Base-by-base conservation (phyloP, 192 early-diverging fungal genomes). In the Paraglomus brasilianum region DNA sequence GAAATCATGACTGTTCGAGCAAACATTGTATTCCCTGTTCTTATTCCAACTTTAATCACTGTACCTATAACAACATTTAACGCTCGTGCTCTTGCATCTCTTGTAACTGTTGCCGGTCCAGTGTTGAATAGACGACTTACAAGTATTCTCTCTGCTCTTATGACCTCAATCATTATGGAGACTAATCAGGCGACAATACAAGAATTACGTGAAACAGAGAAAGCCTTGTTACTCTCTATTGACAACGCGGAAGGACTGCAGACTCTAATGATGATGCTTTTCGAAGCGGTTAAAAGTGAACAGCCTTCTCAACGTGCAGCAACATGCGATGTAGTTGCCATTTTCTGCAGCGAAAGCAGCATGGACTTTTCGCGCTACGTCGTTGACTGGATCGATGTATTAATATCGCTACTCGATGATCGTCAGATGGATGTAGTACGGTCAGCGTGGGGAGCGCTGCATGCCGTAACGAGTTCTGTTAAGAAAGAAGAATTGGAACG, bases 1-100 rank as follows among this genome's bases (percentile, higher is more conserved):
- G 93, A 97, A 75, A 91, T 99, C 57, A 98, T 97, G 95, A 86
- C 93, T 13, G 93, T 98, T 47, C 91, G 94, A n/a, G 91, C 92
- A 63, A 91, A 92, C 69, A 93, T 95, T 4, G 97, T 99, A 8
- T 97, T 99, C 92, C 97, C 97, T 8, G 95, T 96, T 39, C 82
- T 99, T 56, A 95, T 99, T 62, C 97, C 97, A 4, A 97, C 93
- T 6, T 84, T 99, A 57, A 89, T 94, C n/a, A 70, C 87, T 15
- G 82, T 82, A 30, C 96, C 96, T 15, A 93, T 99, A 47, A 88
- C 87, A 43, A 81, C 84, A n/a, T 95, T 96, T 78, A 94, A 97
- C 71, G 96, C 95, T 17, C 90, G 89, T 17, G 94, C 95, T 7
- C 77, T 99, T 62, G 88, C 87, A 3, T 91, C 93, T 11, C 75